A percentile compares a stretch with the other conserved stretches of the same genome.
phyloP scores from a whole-genome alignment of 768 basidiomycete genomes.

The Naganishia antarctica region DNA sequence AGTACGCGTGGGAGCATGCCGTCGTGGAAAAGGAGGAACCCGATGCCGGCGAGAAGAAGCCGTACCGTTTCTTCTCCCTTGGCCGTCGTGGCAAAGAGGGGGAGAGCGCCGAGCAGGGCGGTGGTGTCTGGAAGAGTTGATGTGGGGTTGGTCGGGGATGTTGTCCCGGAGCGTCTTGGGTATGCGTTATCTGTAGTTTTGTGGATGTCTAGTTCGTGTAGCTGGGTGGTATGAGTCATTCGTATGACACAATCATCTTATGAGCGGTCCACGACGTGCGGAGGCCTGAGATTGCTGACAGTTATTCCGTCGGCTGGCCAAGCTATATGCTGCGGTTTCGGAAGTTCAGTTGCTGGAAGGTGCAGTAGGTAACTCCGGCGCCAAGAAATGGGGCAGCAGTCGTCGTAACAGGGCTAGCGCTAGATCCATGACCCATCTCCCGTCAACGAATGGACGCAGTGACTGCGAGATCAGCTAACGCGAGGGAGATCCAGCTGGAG shows the following conservation, averaged over 20 bases:
- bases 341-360: no score
- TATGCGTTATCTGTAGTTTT: neutral
- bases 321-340: no score
- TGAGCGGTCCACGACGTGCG: no score
- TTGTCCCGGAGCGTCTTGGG: neutral
- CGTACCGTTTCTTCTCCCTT: slow-evolving; percentile 18
- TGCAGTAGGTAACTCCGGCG: no score
- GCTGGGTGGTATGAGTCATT: slow-evolving; percentile 15
- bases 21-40: neutral
- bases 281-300: neutral
- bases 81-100: slow-evolving; percentile 18
- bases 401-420: no score
- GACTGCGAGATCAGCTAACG: no score
- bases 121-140: slow-evolving; percentile 18
- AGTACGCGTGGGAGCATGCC: slow-evolving; percentile 15
- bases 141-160: neutral
- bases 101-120: neutral
- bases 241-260: neutral
- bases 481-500: no score
- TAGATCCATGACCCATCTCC: no score
- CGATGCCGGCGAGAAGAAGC: slow-evolving; percentile 6
- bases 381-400: no score
- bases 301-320: no score
- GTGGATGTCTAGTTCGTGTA: neutral
- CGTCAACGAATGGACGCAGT: no score